Percentiles rank a stretch among this genome's conserved stretches.
Conservation (phyloP, 2,329 filamentous ascomycete species). For the Sporothrix variecibatus region DNA sequence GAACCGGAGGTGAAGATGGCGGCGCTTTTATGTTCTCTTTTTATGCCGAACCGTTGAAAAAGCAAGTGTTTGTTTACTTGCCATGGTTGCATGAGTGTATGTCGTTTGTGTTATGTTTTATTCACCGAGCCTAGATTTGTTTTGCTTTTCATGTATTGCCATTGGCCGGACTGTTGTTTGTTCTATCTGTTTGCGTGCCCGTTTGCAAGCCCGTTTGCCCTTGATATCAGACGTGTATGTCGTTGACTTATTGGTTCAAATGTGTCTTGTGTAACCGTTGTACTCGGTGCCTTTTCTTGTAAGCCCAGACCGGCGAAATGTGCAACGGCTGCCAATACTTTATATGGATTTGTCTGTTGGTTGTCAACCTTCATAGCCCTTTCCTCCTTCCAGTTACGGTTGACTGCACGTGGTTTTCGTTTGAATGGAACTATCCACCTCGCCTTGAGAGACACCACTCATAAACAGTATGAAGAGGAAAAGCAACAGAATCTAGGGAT, state of each 20-base stretch:
- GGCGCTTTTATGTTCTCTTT: no score
- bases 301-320: background rate
- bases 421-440: no score
- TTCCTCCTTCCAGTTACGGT: background rate
- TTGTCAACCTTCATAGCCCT: background rate
- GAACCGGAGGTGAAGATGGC: no score
- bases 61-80: background rate
- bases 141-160: background rate
- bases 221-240: background rate
- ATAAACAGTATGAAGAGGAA: no score
- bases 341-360: background rate
- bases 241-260: background rate
- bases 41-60: no score
- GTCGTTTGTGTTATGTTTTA: background rate
- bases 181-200: background rate
- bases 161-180: background rate
- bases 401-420: background rate
- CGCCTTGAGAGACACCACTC: background rate
- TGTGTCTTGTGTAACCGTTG: background rate
- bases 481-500: background rate
- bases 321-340: background rate
- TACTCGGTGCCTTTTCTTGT: background rate
- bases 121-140: background rate
- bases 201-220: background rate
- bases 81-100: background rate